phyloP scores from a whole-genome alignment of 371 early-diverging fungal species.

The Mortierella sp. region DNA sequence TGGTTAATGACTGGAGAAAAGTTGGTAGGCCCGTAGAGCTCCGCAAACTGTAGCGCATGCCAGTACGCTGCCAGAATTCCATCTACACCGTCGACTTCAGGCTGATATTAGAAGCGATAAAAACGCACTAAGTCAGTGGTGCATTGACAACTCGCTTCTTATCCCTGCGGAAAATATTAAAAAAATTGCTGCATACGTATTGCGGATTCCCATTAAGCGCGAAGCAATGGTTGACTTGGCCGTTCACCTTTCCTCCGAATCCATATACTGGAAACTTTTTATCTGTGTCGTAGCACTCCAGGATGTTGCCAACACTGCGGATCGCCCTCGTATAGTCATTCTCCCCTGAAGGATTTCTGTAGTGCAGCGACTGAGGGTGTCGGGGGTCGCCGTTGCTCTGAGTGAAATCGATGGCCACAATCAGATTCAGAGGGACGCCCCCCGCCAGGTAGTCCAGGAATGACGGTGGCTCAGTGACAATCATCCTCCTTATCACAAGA shows the following conservation, averaged over 20 bases:
- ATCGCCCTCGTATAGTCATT: slow-evolving; percentile 64
- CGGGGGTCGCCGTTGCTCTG: slow-evolving; percentile 62
- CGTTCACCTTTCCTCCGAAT: slow-evolving; percentile 64
- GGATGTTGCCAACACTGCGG: slow-evolving; percentile 58
- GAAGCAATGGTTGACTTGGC: slow-evolving; percentile 59
- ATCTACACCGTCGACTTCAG: slow-evolving; percentile 62
- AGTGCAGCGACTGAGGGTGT: slow-evolving; percentile 60
- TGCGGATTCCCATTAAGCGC: slow-evolving; percentile 60
- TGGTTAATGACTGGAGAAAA: slow-evolving; percentile 62
- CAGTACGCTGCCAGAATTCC: slow-evolving; percentile 62
- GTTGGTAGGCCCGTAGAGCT: slow-evolving; percentile 67
- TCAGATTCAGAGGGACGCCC: slow-evolving; percentile 58
- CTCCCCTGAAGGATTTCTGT: slow-evolving; percentile 32
- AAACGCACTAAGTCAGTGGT: no score
- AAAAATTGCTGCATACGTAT: slow-evolving; percentile 47
- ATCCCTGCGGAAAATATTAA: no score
- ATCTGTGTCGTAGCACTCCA: slow-evolving; percentile 57
- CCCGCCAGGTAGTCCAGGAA: slow-evolving; percentile 66
- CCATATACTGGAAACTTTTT: slow-evolving; percentile 60
- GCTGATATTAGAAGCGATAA: slow-evolving; percentile 29
- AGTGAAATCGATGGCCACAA: slow-evolving; percentile 68
- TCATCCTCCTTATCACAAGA: slow-evolving; percentile 45
- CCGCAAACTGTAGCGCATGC: slow-evolving; percentile 49
- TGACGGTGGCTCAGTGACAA: slow-evolving; percentile 46
- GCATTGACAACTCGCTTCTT: no score